Conservation (phyloP, 306 rosid species). For the Ormosia semicastrata region DNA sequence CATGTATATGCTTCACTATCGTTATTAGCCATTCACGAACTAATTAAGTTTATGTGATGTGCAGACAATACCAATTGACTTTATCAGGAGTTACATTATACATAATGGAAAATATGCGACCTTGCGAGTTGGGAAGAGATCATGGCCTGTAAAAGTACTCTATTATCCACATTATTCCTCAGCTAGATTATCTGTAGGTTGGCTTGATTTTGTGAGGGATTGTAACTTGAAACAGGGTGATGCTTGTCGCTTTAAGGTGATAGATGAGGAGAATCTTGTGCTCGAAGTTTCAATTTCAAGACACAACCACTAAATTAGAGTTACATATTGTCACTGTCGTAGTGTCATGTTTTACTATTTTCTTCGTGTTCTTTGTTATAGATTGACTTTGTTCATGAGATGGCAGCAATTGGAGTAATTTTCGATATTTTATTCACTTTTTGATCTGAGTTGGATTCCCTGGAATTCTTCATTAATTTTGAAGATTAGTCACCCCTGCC, state of each 20-base stretch:
- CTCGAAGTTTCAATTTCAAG: slow-evolving; percentile 23
- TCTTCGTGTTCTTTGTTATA: neutral
- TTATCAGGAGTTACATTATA: neutral
- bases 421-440: no score
- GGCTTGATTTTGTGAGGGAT: neutral
- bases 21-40: neutral
- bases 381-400: neutral
- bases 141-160: neutral
- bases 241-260: slow-evolving; percentile 34
- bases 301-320: neutral
- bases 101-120: neutral
- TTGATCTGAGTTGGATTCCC: no score
- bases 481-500: no score
- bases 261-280: neutral
- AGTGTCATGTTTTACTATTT: neutral
- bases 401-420: no score
- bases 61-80: neutral
- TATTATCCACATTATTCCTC: neutral
- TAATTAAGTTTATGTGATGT: neutral
- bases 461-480: no score
- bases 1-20: neutral
- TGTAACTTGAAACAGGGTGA: slow-evolving; percentile 28
- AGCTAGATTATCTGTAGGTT: slow-evolving; percentile 23
- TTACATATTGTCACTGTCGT: neutral
- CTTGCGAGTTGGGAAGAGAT: neutral